Evolutionary conservation across 352 stramenopile genomes (phyloP), one percentile per base, ranked within the genome.

Genomic region (Pythium monospermum): DNA sequence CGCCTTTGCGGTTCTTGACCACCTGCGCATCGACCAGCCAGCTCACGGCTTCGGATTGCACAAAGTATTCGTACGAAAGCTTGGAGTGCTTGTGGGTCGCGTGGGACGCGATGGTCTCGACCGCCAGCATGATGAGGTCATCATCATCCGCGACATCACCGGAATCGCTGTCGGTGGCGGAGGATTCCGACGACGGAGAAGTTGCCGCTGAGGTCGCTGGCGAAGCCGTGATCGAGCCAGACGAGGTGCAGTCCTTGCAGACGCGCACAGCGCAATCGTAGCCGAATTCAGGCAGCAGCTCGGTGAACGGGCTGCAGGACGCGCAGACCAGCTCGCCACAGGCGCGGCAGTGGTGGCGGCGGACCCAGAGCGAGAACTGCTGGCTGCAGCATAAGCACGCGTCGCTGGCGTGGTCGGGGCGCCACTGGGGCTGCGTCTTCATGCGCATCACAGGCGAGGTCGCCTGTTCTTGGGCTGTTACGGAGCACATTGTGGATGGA

Each of bases 51-150:
- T 93, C 82, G 13, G 79, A 91, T 57, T 91, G 76, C 45, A 91
- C 75, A 46, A 93, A 92, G 63, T 89, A 89, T 53, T 87, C 71
- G 69, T 89, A 91, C 64, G 71, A 73, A 28, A 91, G 53, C 50
- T 79, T 81, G n/a, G 72, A 83, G 42, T 77, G 66, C 59, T 92
- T 92, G 43, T 83, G 54, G 12, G 52, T 73, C 42, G 82, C 86
- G 32, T 85, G 67, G 8, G 66, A 65, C n/a, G 69, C 73, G 55
- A 92, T 69, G 41, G 86, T 66, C 13, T 92, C 76, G 12, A 90
- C 66, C 13, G 82, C 76, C 16, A 59, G 48, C 40, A 80, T 69
- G 18, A 89, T 49, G 7, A 84, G 64, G 30, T 87, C 75, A 23
- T 87, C 71, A 33, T 61, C 54, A 38, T 56, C 55, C 25, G 83